Evolutionary conservation across 805 yeast species (phyloP), one percentile per base, ranked within the genome.

Genomic region (Lachancea nothofagi): DNA sequence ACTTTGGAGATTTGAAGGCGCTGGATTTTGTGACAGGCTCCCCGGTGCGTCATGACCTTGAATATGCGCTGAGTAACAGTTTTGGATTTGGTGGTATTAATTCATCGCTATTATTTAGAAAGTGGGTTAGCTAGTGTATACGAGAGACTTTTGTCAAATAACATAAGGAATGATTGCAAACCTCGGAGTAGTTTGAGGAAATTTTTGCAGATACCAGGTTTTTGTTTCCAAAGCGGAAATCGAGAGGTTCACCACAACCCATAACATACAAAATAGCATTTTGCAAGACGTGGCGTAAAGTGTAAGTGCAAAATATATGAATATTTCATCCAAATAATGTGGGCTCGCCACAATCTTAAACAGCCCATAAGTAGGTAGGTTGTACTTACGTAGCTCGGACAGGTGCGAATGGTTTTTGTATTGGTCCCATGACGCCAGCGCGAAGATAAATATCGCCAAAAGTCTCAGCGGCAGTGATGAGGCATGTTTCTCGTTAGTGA

Each of bases 11-110:
- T 47, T 44, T 37, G 33, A 15, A 40, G 1, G 57, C 64, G 2
- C 67, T 75, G 42, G 79, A 83, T 54, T 83, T 81, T 50, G 80
- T 82, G 5, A 71, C 75, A 1, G 64, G 74, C 24, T 46, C 53
- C 9, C 68, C 83, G 7, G 52, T 61, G n/a, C 36, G 49, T 10
- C 66, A 59, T 18, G 51, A 59, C 2, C 56, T 83, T 3, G 53
- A 71, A 3, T 70, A 74, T 47, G 97, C 90, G 0, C 45, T 93
- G 50, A 77, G 87, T 34, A 93, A 93, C 55, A 86, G 96, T 51
- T 90, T 94, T 64, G 99, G 98, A 0, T 93, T 93, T 65, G 99
- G 99, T 6, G 99, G 99, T 7, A 86, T 94, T 4, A 93, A 93
- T 60, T 81, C 94, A 5, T 73, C 94, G 2, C 54, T 93, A 2